Evolutionary conservation across 2,329 filamentous ascomycete species (phyloP).

Genomic region (Dactylellina parvicollis): DNA sequence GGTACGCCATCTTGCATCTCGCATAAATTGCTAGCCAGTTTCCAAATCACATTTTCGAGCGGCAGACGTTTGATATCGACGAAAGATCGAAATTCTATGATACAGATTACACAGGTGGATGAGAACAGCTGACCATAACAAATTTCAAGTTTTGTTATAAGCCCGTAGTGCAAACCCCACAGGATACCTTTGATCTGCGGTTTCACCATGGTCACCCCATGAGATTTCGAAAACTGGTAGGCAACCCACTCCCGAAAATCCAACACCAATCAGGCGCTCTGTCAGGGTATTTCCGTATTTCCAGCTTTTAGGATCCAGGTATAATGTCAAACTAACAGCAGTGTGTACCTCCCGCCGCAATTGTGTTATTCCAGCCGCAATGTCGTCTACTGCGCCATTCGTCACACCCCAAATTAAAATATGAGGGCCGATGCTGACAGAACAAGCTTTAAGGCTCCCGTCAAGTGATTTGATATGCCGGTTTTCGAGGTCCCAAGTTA

Average conservation of each 20-base stretch:
- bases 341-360: constrained; percentile 9
- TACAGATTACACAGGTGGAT: too few relatives aligned
- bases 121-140: too few relatives aligned
- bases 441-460: constrained; percentile 2
- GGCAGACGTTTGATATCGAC: too few relatives aligned
- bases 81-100: too few relatives aligned
- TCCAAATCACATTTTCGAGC: too few relatives aligned
- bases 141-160: neutral
- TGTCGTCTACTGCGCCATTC: neutral
- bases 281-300: neutral
- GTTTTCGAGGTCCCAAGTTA: constrained; percentile 1
- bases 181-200: neutral
- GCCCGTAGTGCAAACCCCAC: constrained; percentile 23
- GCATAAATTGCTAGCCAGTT: too few relatives aligned
- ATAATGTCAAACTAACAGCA: constrained; percentile 24
- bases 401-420: constrained; percentile 33
- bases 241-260: constrained; percentile 19
- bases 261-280: neutral
- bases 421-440: constrained; percentile 19
- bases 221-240: constrained; percentile 24
- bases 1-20: too few relatives aligned
- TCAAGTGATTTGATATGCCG: neutral
- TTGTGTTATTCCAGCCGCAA: neutral
- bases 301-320: constrained; percentile 27
- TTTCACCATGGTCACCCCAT: constrained; percentile 4